Evolutionary conservation across 345 rosid species (phyloP).

Genomic region (Lepidium africanum): DNA sequence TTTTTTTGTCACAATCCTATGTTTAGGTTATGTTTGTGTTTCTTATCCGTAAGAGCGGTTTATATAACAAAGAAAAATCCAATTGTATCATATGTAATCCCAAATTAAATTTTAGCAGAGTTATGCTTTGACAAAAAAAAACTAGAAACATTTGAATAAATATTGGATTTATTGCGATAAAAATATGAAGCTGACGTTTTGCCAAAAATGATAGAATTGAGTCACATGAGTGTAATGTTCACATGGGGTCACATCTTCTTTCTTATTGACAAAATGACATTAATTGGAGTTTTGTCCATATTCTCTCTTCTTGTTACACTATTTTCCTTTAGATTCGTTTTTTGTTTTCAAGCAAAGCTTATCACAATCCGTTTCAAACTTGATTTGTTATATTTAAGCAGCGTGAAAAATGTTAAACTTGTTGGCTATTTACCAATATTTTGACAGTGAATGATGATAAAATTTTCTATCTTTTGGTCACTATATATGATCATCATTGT

Average conservation of each 20-base stretch:
- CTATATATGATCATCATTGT: too few species aligned
- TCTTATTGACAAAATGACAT: conserved; percentile 29
- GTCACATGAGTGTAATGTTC: conserved; percentile 35
- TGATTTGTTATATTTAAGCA: background rate
- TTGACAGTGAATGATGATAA: background rate
- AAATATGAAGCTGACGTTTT: background rate
- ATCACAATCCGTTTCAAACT: background rate
- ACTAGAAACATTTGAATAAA: conserved; percentile 1
- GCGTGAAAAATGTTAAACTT: background rate
- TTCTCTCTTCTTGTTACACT: conserved; percentile 15
- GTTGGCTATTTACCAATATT: background rate
- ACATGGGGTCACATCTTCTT: conserved; percentile 27
- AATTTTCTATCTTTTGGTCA: background rate
- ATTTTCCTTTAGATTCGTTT: conserved; percentile 18
- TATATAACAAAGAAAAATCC: too few species aligned
- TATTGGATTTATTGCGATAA: background rate
- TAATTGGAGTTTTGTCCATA: conserved; percentile 25
- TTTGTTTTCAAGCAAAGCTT: background rate
- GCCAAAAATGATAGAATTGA: conserved; percentile 20
- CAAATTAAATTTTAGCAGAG: too few species aligned
- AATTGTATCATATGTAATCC: too few species aligned
- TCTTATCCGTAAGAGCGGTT: too few species aligned
- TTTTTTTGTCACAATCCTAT: too few species aligned
- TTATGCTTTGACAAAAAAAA: background rate
- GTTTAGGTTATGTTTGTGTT: too few species aligned